Base-by-base conservation (phyloP, 768 basidiomycete species). In the Psilocybe cubensis region DNA sequence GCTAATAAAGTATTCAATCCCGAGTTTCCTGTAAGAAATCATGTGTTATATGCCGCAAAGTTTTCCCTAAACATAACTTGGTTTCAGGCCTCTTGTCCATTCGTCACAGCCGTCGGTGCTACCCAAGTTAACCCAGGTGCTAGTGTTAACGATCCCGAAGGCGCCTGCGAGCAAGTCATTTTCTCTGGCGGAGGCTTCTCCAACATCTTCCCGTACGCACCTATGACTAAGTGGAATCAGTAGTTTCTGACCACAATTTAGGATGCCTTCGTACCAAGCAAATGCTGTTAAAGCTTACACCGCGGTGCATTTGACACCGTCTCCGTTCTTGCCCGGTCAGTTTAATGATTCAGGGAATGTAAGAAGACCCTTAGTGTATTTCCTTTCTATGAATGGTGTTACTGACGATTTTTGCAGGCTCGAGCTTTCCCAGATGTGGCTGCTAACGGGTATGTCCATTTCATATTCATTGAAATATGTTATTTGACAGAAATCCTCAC, bases 161-260 rank as follows among this genome's bases (percentile, higher is more conserved):
- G 66, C 20, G 81, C 81, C 0, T 83, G 81, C 52, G 72, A 78
- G 56, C 62, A 74, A 59, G 71, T 75, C 4, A 82, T 83, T 23
- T 75, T 76, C 59, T 79, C 81, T 12, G 74, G 83, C 20, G 83
- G 83, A 44, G 83, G 83, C 47, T 84, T 84, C 63, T 79, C 73
- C 2, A 76, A 76, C 49, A 74, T 74, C 21, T 77, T 76, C 63
- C 62, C 73, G 75, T 75, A 1, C 29, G 68, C 66, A 17, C 23
- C 20, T 24, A 31, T 46, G 18, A 9, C 20, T 17, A 25, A 24
- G 12, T 29, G 4, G 1, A 21, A 21, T 24, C 12, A 29, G 17
- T 27, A 23, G 12, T 45, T 14, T 33, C 17, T 38, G 18, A n/a
- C 29, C 20, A 41, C 10, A 45, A 43, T 5, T 49, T 47, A 73